These are phyloP conservation scores for Bidens hawaiensis DNA, from an alignment of 140 eudicot genomes.

Conservation along the genomic window DNA sequence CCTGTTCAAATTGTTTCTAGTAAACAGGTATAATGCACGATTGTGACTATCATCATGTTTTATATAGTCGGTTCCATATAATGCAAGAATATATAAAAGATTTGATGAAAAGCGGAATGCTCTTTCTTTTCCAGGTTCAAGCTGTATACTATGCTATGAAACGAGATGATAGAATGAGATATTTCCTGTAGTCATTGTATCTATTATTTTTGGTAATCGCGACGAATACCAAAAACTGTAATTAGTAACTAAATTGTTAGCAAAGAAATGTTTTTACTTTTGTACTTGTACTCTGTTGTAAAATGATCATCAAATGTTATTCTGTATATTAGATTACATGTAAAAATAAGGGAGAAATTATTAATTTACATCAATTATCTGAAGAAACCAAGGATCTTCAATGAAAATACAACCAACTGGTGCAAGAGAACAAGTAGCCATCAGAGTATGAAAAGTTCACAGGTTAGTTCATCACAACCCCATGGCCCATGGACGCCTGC, in stretches of 20 bases:
- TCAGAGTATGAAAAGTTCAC: too few relatives aligned
- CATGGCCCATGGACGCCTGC: too few relatives aligned
- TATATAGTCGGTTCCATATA: not conserved
- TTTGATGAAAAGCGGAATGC: not conserved
- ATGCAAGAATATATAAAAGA: not conserved
- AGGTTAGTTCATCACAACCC: too few relatives aligned
- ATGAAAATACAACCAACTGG: too few relatives aligned
- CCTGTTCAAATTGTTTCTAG: constrained; percentile 89
- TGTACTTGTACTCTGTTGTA: not conserved
- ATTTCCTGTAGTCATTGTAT: constrained; percentile 47
- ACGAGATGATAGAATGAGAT: constrained; percentile 88
- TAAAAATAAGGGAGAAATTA: not conserved
- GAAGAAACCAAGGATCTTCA: too few relatives aligned
- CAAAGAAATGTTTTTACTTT: not conserved
- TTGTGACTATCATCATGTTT: not conserved
- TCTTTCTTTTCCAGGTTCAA: constrained; percentile 65
- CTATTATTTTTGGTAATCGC: constrained; percentile 6
- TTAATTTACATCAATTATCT: too few relatives aligned
- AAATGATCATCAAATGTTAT: not conserved
- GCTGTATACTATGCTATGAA: constrained; percentile 96
- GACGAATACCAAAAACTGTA: not conserved
- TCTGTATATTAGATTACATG: not conserved
- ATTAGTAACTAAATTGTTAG: constrained; percentile 13
- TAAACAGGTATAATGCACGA: constrained; percentile 58
- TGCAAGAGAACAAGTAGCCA: too few relatives aligned